Evolutionary conservation across 139 green algal genomes (phyloP), one percentile per base, ranked within the genome.

Genomic region (Pleodorina starrii): DNA sequence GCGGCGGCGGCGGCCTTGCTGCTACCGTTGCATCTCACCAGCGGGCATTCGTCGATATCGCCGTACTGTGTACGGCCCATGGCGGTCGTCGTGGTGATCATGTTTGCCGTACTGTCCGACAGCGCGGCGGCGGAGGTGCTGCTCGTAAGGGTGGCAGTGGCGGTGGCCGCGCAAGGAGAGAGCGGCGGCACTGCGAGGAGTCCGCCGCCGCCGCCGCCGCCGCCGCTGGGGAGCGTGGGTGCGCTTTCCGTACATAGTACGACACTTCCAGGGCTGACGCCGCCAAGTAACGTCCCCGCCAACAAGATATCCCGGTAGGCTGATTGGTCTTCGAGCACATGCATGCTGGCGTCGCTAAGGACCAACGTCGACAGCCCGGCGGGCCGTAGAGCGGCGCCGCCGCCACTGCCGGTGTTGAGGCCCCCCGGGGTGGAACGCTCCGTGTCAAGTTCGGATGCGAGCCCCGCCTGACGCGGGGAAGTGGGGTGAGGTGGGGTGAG

Each of bases 261-360:
- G 1, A 82, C 14, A 1, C 44, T 43, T 2, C 44, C 74, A 6
- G 46, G 44, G n/a, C 44, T 60, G 42, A 59, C 74, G 11, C 29
- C 46, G 44, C 74, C 74, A 27, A 66, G 44, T 29, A 82, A 43
- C 1, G 43, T 63, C 16, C 44, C 46, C 1, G 74, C 74, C 11
- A 82, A n/a, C 29, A 82, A 29, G 4, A 82, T 44, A 29, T 82
- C 74, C 0, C 74, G 74, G 17, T 44, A 35, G 17, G 46, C 12
- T n/a, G 51, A n/a, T 7, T 66, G n/a, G 5, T 82, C 74, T 46
- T 66, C 74, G 2, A 82, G 44, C 74, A 82, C 44, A 29, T 82
- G 46, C 42, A 12, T 38, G 72, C 72, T 57, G 5, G 72, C 19
- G 72, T 79, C 72, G 40, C 25, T 38, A 4, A 79, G 21, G 21